Conservation (phyloP, 2,329 filamentous ascomycete species). For the Pleoardoris graminearum region DNA sequence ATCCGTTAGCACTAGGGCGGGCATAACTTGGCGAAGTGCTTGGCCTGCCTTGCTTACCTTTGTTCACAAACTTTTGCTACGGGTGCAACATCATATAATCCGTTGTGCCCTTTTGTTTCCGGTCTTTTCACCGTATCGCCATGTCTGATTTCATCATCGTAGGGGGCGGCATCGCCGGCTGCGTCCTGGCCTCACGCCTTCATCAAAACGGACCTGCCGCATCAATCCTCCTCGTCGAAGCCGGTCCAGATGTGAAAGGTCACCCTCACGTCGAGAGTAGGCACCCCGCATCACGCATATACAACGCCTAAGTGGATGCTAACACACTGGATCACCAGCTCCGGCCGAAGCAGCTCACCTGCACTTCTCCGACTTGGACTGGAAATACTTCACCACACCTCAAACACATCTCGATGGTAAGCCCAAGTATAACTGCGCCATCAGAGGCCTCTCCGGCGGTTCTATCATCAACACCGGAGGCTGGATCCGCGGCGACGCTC, state of each 20-base stretch:
- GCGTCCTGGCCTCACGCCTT: slow-evolving; percentile 37
- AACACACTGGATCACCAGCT: background rate
- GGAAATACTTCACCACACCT: slow-evolving; percentile 37
- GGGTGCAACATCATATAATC: too few species aligned
- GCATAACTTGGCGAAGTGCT: too few species aligned
- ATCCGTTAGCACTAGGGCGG: too few species aligned
- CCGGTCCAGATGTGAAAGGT: slow-evolving; percentile 29
- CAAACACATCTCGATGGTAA: slow-evolving; percentile 34
- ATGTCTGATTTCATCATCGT: slow-evolving; percentile 33
- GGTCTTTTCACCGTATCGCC: background rate
- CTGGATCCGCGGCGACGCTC: slow-evolving; percentile 31
- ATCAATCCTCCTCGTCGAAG: slow-evolving; percentile 38
- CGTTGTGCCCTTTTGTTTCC: too few species aligned
- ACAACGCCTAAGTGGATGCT: background rate
- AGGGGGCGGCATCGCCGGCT: slow-evolving; percentile 34
- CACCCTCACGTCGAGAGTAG: slow-evolving; percentile 17
- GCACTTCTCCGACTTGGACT: slow-evolving; percentile 36
- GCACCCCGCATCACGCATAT: background rate
- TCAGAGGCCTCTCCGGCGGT: slow-evolving; percentile 33
- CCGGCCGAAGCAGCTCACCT: slow-evolving; percentile 26
- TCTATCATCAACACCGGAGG: slow-evolving; percentile 33
- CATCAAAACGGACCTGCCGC: slow-evolving; percentile 19
- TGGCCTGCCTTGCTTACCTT: too few species aligned
- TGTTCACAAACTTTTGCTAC: too few species aligned
- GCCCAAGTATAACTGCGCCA: slow-evolving; percentile 32